phyloP scores from a whole-genome alignment of 257 asterid genomes.

The Voacanga thouarsii region DNA sequence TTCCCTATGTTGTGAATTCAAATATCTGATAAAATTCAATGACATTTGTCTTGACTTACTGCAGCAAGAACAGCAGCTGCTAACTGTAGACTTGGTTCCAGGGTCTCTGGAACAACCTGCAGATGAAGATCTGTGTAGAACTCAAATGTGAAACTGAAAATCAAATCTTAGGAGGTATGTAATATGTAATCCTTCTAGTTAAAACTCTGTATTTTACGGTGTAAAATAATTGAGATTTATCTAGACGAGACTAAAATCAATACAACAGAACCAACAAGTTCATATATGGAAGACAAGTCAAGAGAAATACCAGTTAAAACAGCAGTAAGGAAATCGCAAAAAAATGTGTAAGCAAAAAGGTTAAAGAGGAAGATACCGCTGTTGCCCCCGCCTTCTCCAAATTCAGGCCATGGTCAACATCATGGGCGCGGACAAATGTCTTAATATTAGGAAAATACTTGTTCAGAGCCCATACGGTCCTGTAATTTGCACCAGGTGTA shows the following conservation, averaged over 20 bases:
- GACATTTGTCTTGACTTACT: conserved; percentile 46
- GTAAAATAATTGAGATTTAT: not conserved
- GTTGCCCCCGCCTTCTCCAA: conserved; percentile 99
- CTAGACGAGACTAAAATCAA: not conserved
- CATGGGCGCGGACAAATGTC: conserved; percentile 99
- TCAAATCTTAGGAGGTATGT: not conserved
- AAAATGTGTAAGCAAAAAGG: not conserved
- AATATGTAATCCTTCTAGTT: not conserved
- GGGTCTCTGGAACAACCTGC: conserved; percentile 99
- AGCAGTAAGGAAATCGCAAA: not conserved
- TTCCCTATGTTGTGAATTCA: not conserved
- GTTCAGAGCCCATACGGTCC: conserved; percentile 99
- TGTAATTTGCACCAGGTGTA: conserved; percentile 98
- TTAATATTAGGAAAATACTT: conserved; percentile 91
- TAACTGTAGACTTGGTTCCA: conserved; percentile 98
- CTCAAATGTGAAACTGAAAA: not conserved
- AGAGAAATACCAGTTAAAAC: not conserved
- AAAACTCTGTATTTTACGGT: not conserved
- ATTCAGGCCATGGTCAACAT: conserved; percentile 96
- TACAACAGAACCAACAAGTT: not conserved
- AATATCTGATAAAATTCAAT: not conserved
- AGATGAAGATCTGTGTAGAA: not conserved
- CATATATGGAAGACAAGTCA: not conserved
- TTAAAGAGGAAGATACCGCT: conserved; percentile 58
- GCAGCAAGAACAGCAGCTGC: conserved; percentile 99